These are phyloP conservation scores for Teratosphaeria gauchensis DNA, from an alignment of 2,329 filamentous ascomycete genomes.

Conservation along the genomic window DNA sequence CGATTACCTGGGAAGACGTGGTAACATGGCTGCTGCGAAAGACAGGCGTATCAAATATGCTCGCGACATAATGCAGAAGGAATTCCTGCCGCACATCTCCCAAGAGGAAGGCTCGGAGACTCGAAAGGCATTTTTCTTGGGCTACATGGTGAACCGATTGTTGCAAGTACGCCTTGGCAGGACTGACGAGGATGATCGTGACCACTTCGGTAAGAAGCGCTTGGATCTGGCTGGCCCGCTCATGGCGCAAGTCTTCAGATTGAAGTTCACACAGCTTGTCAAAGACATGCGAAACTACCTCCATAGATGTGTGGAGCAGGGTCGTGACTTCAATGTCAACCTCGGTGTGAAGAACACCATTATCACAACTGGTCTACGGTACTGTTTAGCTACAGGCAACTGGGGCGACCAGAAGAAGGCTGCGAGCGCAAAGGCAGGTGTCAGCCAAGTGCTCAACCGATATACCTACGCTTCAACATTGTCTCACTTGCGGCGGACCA, in stretches of 20 bases:
- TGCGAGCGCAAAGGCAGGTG: conserved; percentile 85
- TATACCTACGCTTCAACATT: conserved; percentile 96
- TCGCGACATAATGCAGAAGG: conserved; percentile 91
- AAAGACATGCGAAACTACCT: conserved; percentile 86
- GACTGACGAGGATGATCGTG: conserved; percentile 89
- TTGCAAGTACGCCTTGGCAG: conserved; percentile 88
- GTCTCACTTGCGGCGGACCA: conserved; percentile 92
- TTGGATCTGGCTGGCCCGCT: conserved; percentile 89
- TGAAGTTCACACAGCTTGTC: conserved; percentile 81
- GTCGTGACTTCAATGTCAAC: conserved; percentile 79
- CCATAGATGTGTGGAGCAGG: conserved; percentile 81
- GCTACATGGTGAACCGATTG: conserved; percentile 97
- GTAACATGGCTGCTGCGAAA: conserved; percentile 62
- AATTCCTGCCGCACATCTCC: conserved; percentile 91
- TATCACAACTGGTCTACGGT: conserved; percentile 87
- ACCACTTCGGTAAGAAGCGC: conserved; percentile 98
- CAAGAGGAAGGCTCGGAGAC: conserved; percentile 92
- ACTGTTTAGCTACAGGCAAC: conserved; percentile 93
- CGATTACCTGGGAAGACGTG: conserved; percentile 91
- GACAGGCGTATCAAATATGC: conserved; percentile 89
- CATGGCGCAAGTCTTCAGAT: conserved; percentile 91
- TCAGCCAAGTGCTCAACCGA: conserved; percentile 94
- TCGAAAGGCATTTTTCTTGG: conserved; percentile 92
- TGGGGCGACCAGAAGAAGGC: conserved; percentile 99
- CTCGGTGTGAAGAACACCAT: conserved; percentile 86